phyloP scores from a whole-genome alignment of 2,329 filamentous ascomycete species.

The Tolypocladium guangdongense region DNA sequence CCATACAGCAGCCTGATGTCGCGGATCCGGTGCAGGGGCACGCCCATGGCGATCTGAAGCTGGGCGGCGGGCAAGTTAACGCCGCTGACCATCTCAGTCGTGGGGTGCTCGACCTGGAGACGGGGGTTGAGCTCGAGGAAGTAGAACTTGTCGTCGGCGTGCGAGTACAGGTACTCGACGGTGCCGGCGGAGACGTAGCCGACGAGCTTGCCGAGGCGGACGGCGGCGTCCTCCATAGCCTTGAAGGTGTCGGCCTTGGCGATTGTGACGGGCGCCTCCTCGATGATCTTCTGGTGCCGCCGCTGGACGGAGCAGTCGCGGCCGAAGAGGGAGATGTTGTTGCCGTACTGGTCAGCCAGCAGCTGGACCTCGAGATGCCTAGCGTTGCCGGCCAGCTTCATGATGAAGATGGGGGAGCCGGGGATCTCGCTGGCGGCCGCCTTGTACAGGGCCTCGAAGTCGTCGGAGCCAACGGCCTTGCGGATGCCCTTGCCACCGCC shows the following conservation, averaged over 20 bases:
- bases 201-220: conserved; percentile 85
- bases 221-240: conserved; percentile 92
- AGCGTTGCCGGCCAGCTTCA: conserved; percentile 96
- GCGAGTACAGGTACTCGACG: conserved; percentile 97
- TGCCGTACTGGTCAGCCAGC: conserved; percentile 96
- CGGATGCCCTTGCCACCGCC: conserved; percentile 99
- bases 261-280: conserved; percentile 96
- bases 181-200: conserved; percentile 98
- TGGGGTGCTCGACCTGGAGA: conserved; percentile 98
- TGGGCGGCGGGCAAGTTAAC: conserved; percentile 96
- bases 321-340: conserved; percentile 98
- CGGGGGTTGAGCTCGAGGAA: conserved; percentile 97
- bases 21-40: conserved; percentile 87
- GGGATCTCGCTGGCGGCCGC: conserved; percentile 95
- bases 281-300: conserved; percentile 98
- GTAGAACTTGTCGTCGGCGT: conserved; percentile 97
- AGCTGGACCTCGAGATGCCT: conserved; percentile 96
- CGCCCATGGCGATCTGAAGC: conserved; percentile 97
- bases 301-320: conserved; percentile 98
- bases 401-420: conserved; percentile 98
- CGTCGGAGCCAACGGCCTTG: conserved; percentile 77
- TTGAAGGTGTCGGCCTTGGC: conserved; percentile 83
- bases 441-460: conserved; percentile 82
- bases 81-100: conserved; percentile 97
- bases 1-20: conserved; percentile 96